A percentile compares a stretch with the other conserved stretches of the same genome.
These are phyloP conservation scores for Cryphonectria carpinicola DNA, from an alignment of 2,329 filamentous ascomycete genomes.

Conservation along the genomic window DNA sequence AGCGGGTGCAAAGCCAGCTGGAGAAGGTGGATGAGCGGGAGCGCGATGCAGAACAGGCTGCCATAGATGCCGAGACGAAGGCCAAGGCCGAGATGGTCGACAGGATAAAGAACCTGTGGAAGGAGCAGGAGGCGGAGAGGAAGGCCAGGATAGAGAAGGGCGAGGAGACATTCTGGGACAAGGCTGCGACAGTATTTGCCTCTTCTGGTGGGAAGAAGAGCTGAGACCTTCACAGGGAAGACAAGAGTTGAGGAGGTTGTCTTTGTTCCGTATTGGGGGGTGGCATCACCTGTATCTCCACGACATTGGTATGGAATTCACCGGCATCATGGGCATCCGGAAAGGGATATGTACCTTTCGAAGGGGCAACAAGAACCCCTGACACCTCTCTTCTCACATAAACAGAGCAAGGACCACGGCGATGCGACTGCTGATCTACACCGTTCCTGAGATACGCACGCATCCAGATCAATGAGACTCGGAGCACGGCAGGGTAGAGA, in stretches of 20 bases:
- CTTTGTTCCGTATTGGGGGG: too few relatives aligned
- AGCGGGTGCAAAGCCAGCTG: conserved; percentile 57
- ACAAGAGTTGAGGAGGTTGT: not conserved
- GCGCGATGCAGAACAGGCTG: conserved; percentile 64
- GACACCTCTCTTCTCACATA: not conserved
- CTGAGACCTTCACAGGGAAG: not conserved
- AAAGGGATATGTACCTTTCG: not conserved
- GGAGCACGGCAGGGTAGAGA: too few relatives aligned
- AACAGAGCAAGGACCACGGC: not conserved
- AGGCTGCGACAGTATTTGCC: conserved; percentile 39
- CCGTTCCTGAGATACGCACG: too few relatives aligned
- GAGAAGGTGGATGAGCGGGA: conserved; percentile 62
- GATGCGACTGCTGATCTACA: too few relatives aligned
- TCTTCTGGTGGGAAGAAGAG: conserved; percentile 23
- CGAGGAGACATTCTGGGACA: conserved; percentile 49
- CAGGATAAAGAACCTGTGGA: conserved; percentile 58
- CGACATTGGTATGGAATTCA: not conserved
- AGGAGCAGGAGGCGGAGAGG: conserved; percentile 58
- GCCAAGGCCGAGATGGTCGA: conserved; percentile 63
- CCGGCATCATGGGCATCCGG: not conserved
- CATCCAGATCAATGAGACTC: too few relatives aligned
- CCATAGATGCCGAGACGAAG: conserved; percentile 64
- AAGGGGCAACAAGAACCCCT: not conserved
- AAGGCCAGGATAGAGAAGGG: conserved; percentile 61
- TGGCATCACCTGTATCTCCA: not conserved